phyloP scores from a whole-genome alignment of 2,329 filamentous ascomycete genomes.

The Neonectria neomacrospora region DNA sequence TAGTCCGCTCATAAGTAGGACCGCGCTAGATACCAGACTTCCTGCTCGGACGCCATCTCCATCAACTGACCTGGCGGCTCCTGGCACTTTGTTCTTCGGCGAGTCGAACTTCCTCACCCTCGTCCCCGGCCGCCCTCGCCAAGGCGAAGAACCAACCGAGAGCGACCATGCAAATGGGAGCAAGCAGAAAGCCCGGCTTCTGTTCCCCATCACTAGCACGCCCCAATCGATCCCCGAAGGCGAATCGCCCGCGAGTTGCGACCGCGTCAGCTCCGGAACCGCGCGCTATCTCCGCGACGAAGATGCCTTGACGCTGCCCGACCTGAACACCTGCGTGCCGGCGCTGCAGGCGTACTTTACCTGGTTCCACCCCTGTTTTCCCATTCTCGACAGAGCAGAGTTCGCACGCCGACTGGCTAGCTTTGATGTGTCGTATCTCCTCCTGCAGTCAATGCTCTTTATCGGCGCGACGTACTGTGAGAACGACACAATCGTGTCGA shows the following conservation, averaged over 20 bases:
- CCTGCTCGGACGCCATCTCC: constrained; percentile 31
- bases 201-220: constrained; percentile 46
- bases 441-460: constrained; percentile 65
- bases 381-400: constrained; percentile 60
- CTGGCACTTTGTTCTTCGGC: constrained; percentile 51
- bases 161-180: constrained; percentile 11
- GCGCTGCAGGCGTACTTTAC: constrained; percentile 64
- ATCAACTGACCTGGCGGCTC: constrained; percentile 33
- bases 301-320: constrained; percentile 57
- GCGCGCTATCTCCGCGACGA: constrained; percentile 61
- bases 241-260: constrained; percentile 39
- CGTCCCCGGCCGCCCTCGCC: constrained; percentile 40
- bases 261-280: constrained; percentile 57
- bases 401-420: constrained; percentile 53
- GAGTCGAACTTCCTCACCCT: constrained; percentile 54
- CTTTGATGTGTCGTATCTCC: constrained; percentile 58
- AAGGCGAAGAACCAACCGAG: constrained; percentile 10
- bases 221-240: constrained; percentile 37
- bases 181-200: constrained; percentile 41
- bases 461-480: constrained; percentile 65
- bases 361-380: constrained; percentile 68
- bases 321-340: constrained; percentile 53
- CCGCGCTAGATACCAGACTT: constrained; percentile 12
- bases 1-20: constrained; percentile 4
- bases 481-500: constrained; percentile 54